phyloP scores from a whole-genome alignment of 495 filamentous ascomycete species.

The Articulospora tetracladia region DNA sequence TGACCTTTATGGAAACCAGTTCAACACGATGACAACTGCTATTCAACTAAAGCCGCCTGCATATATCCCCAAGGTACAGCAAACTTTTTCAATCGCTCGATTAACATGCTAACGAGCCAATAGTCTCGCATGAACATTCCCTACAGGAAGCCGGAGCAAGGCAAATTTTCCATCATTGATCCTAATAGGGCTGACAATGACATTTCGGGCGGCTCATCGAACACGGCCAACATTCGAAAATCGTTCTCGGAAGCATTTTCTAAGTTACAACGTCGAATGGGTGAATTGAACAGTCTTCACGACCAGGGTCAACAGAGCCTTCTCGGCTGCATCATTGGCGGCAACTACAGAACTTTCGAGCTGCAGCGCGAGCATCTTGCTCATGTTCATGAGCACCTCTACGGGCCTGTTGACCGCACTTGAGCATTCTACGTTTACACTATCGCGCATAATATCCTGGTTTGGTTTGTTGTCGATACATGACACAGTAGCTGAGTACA shows the following conservation, averaged over 20 bases:
- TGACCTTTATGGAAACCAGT: conserved; percentile 78
- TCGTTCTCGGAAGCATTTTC: conserved; percentile 61
- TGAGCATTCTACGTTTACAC: background rate
- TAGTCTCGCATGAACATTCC: background rate
- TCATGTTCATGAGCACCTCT: conserved; percentile 22
- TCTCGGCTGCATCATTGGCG: conserved; percentile 61
- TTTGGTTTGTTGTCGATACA: background rate
- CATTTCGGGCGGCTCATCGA: conserved; percentile 75
- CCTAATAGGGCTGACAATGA: conserved; percentile 82
- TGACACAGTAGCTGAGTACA: conserved; percentile 2
- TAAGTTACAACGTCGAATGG: conserved; percentile 55
- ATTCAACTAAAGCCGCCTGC: conserved; percentile 72
- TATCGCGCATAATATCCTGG: background rate
- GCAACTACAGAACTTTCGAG: conserved; percentile 66
- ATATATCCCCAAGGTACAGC: conserved; percentile 64
- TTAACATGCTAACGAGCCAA: background rate
- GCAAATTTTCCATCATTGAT: conserved; percentile 74
- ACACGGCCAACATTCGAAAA: conserved; percentile 55
- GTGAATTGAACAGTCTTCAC: conserved; percentile 25
- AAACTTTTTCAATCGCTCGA: background rate
- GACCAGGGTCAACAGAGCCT: conserved; percentile 46
- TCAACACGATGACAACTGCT: conserved; percentile 60
- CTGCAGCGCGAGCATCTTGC: conserved; percentile 48
- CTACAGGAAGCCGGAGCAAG: background rate
- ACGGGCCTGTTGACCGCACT: conserved; percentile 10